A percentile compares a stretch with the other conserved stretches of the same genome.
phyloP scores from a whole-genome alignment of 106 monocot species.

The Chionographis japonica region DNA sequence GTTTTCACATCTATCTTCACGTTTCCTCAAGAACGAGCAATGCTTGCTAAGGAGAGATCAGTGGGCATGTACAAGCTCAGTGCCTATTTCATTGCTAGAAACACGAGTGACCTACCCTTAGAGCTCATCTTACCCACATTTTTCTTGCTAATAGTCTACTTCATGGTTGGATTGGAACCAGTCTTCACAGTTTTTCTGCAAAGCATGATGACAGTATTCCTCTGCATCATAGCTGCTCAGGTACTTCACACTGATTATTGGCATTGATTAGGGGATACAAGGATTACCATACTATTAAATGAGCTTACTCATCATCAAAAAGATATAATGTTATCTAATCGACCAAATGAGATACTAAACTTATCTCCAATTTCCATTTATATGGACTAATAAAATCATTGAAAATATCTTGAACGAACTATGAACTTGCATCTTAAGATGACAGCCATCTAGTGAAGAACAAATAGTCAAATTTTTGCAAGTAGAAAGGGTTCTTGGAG shows the following conservation, averaged over 20 bases:
- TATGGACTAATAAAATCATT: too few species aligned
- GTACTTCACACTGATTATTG: background rate
- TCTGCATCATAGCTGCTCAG: slow-evolving; percentile 26
- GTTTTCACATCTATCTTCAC: slow-evolving; percentile 37
- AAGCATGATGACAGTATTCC: slow-evolving; percentile 18
- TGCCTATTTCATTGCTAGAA: slow-evolving; percentile 31
- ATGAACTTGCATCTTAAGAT: too few species aligned
- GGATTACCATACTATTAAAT: too few species aligned
- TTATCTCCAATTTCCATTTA: too few species aligned
- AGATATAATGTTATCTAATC: too few species aligned
- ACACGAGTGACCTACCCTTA: slow-evolving; percentile 22
- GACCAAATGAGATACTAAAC: too few species aligned
- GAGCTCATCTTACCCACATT: slow-evolving; percentile 29
- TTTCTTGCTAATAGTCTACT: slow-evolving; percentile 30
- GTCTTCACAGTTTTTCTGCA: slow-evolving; percentile 11
- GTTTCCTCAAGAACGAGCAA: slow-evolving; percentile 34
- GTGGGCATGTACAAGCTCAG: slow-evolving; percentile 29
- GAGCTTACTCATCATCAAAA: too few species aligned
- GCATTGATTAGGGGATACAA: too few species aligned
- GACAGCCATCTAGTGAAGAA: too few species aligned
- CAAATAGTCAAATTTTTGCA: too few species aligned
- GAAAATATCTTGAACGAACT: too few species aligned
- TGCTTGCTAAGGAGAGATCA: slow-evolving; percentile 27
- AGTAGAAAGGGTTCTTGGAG: too few species aligned
- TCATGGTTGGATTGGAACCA: slow-evolving; percentile 26